Base-by-base conservation (phyloP, 2,329 filamentous ascomycete genomes). In the Remersonia thermophila region DNA sequence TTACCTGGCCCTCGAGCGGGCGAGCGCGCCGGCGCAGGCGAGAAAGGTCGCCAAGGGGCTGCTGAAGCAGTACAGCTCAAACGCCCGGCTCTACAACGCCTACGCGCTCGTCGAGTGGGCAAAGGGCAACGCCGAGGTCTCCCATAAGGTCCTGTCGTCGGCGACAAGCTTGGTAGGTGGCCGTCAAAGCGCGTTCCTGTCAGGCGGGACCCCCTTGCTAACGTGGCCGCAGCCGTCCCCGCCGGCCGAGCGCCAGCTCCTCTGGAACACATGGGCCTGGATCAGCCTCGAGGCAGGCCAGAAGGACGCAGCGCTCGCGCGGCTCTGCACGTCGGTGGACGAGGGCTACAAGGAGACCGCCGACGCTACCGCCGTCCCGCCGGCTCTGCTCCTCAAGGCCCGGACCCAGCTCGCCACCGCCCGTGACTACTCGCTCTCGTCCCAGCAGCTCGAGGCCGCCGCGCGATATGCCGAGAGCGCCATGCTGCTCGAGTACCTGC, bases 61-160 rank as follows among this genome's bases (percentile, higher is more conserved):
- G 0, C 57, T 95, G n/a, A 89, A 82, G 51, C 67, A 66, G 32
- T 71, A 73, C 37, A 65, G 77, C 0, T 65, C 72, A 1, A 80
- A 75, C 47, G 54, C 83, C 3, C 62, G 66, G 11, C 62, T 95
- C 0, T 95, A 93, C 57, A 81, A 85, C 46, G 74, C 77, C 0
- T 93, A 89, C 51, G 83, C 80, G 0, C 58, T 84, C 11, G 73
- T 85, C 3, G 83, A 93, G 55, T 66, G 60, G 45, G 61, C 63
- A 1, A 68, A 67, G 20, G 72, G 67, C 0, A 77, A 80, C 16
- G 46, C 52, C 2, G 64, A 71, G 1, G 61, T 73, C n/a, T n/a
- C n/a, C n/a, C n/a, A n/a, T 32, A 75, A 73, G 35, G 76, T 91
- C 0, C 71, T 89, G 48, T 55, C 65, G 2, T 79, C 80, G 1